Percentiles rank a stretch among this genome's conserved stretches.
Conservation (phyloP, 2,329 filamentous ascomycete species). For the Diaporthe humulicola region DNA sequence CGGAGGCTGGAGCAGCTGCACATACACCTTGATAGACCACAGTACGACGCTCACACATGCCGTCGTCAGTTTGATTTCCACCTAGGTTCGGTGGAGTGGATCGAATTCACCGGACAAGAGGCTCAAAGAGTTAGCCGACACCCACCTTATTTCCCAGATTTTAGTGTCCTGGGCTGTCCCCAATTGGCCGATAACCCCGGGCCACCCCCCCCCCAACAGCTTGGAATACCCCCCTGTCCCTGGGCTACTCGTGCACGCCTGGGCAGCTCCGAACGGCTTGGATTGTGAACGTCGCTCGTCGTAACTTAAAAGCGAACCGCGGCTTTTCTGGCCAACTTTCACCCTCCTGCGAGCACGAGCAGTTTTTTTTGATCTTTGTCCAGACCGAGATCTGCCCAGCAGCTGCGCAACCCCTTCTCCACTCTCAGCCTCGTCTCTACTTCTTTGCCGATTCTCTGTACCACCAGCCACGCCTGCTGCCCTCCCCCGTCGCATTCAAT, state of each 20-base stretch:
- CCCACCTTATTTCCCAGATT: constrained; percentile 16
- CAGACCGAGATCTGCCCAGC: constrained; percentile 13
- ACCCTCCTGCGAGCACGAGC: background rate
- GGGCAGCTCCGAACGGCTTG: constrained; percentile 22
- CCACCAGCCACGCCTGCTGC: constrained; percentile 20
- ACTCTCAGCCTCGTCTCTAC: constrained; percentile 26
- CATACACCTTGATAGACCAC: background rate
- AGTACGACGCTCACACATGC: background rate
- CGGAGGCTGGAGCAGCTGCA: background rate
- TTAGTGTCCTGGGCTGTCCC: constrained; percentile 2
- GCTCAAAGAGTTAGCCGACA: constrained; percentile 26
- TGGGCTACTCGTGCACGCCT: constrained; percentile 12
- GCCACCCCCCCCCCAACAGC: constrained; percentile 5
- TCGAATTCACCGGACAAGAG: constrained; percentile 23
- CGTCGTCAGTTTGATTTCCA: constrained; percentile 9
- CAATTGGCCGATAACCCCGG: constrained; percentile 19
- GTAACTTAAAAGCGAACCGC: constrained; percentile 33
- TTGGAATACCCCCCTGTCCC: constrained; percentile 1
- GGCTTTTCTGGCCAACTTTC: constrained; percentile 30
- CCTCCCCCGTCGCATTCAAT: constrained; percentile 32
- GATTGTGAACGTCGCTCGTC: constrained; percentile 24
- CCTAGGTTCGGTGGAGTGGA: constrained; percentile 26
- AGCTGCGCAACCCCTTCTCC: constrained; percentile 26
- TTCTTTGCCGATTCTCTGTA: background rate
- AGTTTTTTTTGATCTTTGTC: background rate